Evolutionary conservation across 1,139 yeast species (phyloP).

Genomic region (Kodamaea plutei): DNA sequence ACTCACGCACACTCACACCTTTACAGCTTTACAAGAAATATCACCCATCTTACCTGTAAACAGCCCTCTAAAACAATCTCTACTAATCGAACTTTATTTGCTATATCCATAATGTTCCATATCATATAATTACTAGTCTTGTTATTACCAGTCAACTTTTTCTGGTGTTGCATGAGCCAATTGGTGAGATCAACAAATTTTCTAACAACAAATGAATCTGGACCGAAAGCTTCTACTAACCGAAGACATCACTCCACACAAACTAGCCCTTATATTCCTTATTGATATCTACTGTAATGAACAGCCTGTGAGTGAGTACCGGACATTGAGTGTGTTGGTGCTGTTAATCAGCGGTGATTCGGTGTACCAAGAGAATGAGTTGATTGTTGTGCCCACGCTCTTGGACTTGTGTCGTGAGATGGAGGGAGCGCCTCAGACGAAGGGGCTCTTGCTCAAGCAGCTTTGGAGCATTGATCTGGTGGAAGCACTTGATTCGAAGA

Average conservation of each 20-base stretch:
- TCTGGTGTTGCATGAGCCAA: no score
- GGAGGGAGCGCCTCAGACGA: conserved; percentile 10
- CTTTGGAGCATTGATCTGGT: conserved; percentile 34
- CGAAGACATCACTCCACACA: conserved; percentile 36
- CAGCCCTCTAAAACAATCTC: no score
- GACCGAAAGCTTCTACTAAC: no score
- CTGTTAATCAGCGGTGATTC: conserved; percentile 26
- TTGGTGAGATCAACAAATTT: no score
- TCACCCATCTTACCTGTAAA: no score
- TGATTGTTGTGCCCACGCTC: conserved; percentile 27
- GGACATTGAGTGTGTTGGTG: conserved; percentile 12
- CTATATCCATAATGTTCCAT: no score
- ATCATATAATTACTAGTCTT: no score
- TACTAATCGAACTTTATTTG: no score
- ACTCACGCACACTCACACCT: no score
- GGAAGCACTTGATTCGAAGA: conserved; percentile 29
- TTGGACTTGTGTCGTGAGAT: conserved; percentile 20
- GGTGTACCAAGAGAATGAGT: conserved; percentile 16
- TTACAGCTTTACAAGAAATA: no score
- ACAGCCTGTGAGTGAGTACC: conserved; percentile 10
- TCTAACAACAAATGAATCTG: no score
- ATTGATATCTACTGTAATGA: conserved; percentile 20
- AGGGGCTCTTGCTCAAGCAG: conserved; percentile 11
- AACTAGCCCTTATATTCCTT: conserved; percentile 25
- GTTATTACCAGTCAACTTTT: no score